Percentiles rank a stretch among this genome's conserved stretches.
phyloP scores from a whole-genome alignment of 805 yeast genomes.

The Millerozyma acaciae region DNA sequence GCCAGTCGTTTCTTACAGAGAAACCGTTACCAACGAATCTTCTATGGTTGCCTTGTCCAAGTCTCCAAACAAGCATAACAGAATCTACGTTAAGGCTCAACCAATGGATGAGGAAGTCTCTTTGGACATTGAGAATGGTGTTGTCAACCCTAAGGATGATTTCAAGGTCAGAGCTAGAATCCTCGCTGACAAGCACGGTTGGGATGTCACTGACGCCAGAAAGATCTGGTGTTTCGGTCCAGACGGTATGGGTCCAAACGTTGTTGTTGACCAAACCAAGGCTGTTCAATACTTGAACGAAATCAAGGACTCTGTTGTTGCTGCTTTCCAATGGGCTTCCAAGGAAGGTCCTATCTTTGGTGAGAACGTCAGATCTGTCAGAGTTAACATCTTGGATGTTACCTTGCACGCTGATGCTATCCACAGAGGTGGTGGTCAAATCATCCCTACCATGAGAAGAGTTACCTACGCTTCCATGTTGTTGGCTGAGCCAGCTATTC shows the following conservation, averaged over 20 bases:
- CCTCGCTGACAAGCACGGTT: constrained; percentile 97
- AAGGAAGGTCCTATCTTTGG: constrained; percentile 99
- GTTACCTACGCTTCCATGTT: constrained; percentile 97
- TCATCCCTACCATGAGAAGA: constrained; percentile 99
- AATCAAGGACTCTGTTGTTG: constrained; percentile 98
- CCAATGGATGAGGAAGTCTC: constrained; percentile 93
- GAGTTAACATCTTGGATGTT: constrained; percentile 98
- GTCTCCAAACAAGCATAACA: constrained; percentile 99
- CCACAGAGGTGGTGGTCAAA: constrained; percentile 99
- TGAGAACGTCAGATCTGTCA: constrained; percentile 93
- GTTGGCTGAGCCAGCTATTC: constrained; percentile 97
- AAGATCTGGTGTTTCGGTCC: constrained; percentile 99
- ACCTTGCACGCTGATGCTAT: constrained; percentile 99
- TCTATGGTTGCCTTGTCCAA: constrained; percentile 95
- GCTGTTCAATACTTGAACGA: constrained; percentile 98
- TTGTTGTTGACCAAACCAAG: constrained; percentile 99
- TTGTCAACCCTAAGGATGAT: constrained; percentile 92
- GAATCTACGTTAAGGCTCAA: constrained; percentile 96
- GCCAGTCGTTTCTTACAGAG: constrained; percentile 98
- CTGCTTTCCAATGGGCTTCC: constrained; percentile 99
- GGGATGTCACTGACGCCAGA: constrained; percentile 99
- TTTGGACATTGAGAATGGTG: constrained; percentile 89
- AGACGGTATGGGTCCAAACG: constrained; percentile 97
- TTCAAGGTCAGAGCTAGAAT: constrained; percentile 98
- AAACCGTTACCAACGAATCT: constrained; percentile 92